These are phyloP conservation scores for Alternaria hordeiaustralica DNA, from an alignment of 2,329 filamentous ascomycete species.

Conservation along the genomic window DNA sequence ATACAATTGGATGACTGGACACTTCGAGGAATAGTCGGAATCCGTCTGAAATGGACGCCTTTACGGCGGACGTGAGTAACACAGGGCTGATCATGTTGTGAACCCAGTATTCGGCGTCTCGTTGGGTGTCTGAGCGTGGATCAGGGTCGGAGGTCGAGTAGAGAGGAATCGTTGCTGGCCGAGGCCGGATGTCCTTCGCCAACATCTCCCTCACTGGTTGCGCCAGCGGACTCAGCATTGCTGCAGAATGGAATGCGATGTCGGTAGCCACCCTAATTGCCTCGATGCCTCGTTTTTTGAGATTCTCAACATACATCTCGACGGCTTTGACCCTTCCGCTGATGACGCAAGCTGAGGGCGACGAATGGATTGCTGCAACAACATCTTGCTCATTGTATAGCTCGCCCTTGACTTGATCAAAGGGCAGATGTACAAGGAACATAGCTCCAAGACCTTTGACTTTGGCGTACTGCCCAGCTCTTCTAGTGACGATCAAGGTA, in stretches of 20 bases:
- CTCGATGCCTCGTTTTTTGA: not conserved
- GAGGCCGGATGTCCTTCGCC: not conserved
- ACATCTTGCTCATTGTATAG: constrained; percentile 22
- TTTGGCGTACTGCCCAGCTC: not conserved
- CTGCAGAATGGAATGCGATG: not conserved
- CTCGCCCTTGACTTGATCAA: not conserved
- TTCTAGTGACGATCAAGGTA: constrained; percentile 13
- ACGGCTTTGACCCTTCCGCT: constrained; percentile 45
- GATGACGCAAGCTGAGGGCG: constrained; percentile 45
- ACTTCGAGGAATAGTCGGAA: constrained; percentile 51
- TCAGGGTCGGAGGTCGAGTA: not conserved
- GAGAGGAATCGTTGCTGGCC: not conserved
- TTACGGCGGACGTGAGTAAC: not conserved
- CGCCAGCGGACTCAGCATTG: not conserved
- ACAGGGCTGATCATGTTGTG: not conserved
- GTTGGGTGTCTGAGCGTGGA: not conserved
- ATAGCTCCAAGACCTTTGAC: not conserved
- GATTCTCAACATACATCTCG: not conserved
- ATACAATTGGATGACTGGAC: constrained; percentile 51
- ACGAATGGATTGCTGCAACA: constrained; percentile 44
- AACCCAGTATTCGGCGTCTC: not conserved
- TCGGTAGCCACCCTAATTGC: not conserved
- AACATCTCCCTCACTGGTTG: not conserved
- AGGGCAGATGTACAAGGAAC: not conserved
- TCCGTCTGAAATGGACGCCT: constrained; percentile 41